Conservation (phyloP, 441 rosid species). For the Theobroma grandiflorum region DNA sequence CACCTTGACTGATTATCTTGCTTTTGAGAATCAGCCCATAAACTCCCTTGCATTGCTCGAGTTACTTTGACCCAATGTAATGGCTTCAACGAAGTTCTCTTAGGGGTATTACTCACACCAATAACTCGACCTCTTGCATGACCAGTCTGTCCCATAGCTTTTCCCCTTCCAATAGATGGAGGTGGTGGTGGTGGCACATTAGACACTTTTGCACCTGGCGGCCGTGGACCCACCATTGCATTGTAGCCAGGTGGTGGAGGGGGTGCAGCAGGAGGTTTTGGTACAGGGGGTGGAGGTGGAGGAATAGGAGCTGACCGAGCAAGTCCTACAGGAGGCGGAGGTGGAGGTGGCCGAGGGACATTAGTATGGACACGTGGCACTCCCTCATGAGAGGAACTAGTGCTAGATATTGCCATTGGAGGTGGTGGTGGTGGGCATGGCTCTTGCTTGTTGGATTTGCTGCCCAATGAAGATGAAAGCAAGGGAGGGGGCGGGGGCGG, state of each 20-base stretch:
- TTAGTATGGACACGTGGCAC: conserved; percentile 28
- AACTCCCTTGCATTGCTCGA: conserved; percentile 91
- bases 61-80: conserved; percentile 98
- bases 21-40: conserved; percentile 94
- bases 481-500: conserved; percentile 35
- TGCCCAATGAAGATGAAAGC: conserved; percentile 24
- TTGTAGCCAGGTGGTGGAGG: conserved; percentile 54
- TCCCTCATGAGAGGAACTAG: conserved; percentile 22
- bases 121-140: conserved; percentile 68
- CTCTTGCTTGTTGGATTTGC: background rate
- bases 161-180: conserved; percentile 72
- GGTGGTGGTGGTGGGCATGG: conserved; percentile 27
- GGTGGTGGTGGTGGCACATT: conserved; percentile 81
- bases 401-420: conserved; percentile 4
- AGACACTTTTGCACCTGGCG: conserved; percentile 57
- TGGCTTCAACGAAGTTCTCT: conserved; percentile 81
- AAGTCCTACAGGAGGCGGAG: conserved; percentile 38
- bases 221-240: conserved; percentile 51
- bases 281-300: conserved; percentile 66
- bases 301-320: conserved; percentile 38
- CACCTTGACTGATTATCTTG: conserved; percentile 86
- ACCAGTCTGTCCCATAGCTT: conserved; percentile 45
- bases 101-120: conserved; percentile 58
- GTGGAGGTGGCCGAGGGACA: conserved; percentile 40
- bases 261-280: conserved; percentile 61